Percentiles rank a stretch among this genome's conserved stretches.
phyloP scores from a whole-genome alignment of 2,329 filamentous ascomycete species.

The Trichoderma guizhouense region DNA sequence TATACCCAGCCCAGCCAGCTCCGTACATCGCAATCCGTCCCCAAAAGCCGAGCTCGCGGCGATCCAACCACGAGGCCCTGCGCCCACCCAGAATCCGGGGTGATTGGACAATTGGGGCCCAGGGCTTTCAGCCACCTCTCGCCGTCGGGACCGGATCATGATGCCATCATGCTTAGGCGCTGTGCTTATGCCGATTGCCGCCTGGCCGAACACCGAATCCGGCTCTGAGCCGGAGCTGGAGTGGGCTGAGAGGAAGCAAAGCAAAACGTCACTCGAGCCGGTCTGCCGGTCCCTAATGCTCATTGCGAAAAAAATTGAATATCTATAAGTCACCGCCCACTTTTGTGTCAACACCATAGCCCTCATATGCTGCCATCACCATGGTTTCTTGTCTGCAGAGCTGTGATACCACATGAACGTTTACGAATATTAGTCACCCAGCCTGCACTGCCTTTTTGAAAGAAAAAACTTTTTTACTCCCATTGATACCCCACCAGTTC shows the following conservation, averaged over 20 bases:
- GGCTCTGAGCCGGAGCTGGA: constrained; percentile 1
- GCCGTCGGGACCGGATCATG: constrained; percentile 1
- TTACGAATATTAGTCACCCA: neutral
- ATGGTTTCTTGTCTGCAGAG: neutral
- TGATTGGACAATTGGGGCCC: neutral
- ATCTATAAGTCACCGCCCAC: neutral
- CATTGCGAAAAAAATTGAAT: neutral
- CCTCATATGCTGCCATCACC: neutral
- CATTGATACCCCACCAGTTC: neutral
- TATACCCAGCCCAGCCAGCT: neutral
- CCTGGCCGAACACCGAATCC: constrained; percentile 11
- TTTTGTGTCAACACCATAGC: neutral
- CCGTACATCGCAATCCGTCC: neutral
- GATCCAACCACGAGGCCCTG: neutral
- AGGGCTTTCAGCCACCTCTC: neutral
- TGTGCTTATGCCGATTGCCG: constrained; percentile 5
- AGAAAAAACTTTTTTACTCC: neutral
- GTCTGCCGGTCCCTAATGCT: neutral
- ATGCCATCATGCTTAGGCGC: constrained; percentile 8
- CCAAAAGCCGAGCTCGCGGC: neutral
- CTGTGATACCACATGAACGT: neutral
- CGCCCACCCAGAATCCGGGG: constrained; percentile 7
- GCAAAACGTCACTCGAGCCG: constrained; percentile 13
- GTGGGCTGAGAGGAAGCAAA: neutral
- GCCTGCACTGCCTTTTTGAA: neutral